Percentiles rank a stretch among this genome's conserved stretches.
Conservation (phyloP, 2,329 filamentous ascomycete genomes). For the Tricladium varicosporioides region DNA sequence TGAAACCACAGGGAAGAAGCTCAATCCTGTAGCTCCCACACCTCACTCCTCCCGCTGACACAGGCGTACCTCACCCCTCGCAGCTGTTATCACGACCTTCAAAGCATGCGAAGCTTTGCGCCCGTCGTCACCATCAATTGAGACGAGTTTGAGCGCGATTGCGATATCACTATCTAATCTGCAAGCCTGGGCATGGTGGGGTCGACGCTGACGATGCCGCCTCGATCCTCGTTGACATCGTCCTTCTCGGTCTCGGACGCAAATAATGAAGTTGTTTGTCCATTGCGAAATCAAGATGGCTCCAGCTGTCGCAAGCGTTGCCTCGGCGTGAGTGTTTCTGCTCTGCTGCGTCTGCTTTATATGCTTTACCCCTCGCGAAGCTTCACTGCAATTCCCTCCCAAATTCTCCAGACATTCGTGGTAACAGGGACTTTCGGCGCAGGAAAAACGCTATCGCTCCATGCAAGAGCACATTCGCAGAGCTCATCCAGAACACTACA, state of each 20-base stretch:
- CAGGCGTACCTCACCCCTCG: background rate
- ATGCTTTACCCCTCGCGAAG: conserved; percentile 24
- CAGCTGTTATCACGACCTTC: background rate
- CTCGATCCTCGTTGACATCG: conserved; percentile 79
- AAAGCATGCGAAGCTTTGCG: conserved; percentile 13
- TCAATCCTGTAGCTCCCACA: conserved; percentile 7
- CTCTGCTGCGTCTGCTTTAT: conserved; percentile 29
- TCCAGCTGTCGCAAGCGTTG: conserved; percentile 97
- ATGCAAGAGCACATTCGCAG: conserved; percentile 99
- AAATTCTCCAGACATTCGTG: conserved; percentile 32
- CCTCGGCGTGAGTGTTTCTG: conserved; percentile 78
- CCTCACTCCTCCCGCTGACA: background rate
- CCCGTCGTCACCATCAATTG: conserved; percentile 19
- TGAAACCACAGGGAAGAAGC: conserved; percentile 14
- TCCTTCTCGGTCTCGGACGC: conserved; percentile 90
- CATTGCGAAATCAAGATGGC: conserved; percentile 91
- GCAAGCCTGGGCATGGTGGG: conserved; percentile 48
- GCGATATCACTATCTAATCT: conserved; percentile 24
- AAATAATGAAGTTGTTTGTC: conserved; percentile 96
- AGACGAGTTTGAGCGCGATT: conserved; percentile 21
- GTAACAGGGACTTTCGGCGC: conserved; percentile 35
- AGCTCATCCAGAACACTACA: conserved; percentile 95
- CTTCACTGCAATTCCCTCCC: conserved; percentile 25
- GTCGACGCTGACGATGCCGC: conserved; percentile 70
- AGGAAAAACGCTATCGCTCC: conserved; percentile 95